phyloP scores from a whole-genome alignment of 2,329 filamentous ascomycete species.

The Arachnomyces sp. region DNA sequence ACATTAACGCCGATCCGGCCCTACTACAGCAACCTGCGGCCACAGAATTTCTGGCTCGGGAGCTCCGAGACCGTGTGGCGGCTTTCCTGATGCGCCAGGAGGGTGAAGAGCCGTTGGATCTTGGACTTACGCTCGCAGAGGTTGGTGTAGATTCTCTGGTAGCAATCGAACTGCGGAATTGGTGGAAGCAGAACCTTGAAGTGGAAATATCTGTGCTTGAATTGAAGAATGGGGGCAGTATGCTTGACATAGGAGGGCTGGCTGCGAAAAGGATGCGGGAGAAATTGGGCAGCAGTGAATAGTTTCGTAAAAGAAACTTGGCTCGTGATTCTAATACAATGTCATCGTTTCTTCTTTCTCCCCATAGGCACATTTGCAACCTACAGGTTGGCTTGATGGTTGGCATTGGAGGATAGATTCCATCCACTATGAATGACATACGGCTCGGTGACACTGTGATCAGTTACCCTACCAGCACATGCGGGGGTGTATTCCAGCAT shows the following conservation, averaged over 20 bases:
- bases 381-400: constrained; percentile 18
- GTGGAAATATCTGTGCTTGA: background rate
- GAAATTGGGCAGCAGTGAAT: no score
- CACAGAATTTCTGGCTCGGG: no score
- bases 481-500: constrained; percentile 13
- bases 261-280: background rate
- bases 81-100: no score
- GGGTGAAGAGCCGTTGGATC: no score
- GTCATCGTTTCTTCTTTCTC: constrained; percentile 3
- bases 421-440: constrained; percentile 11
- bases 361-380: constrained; percentile 4
- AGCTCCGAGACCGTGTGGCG: no score
- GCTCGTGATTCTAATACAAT: constrained; percentile 5
- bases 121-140: no score
- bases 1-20: no score
- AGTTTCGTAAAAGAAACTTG: constrained; percentile 4
- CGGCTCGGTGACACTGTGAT: constrained; percentile 18
- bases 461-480: background rate
- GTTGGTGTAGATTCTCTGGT: constrained; percentile 17
- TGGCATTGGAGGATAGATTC: constrained; percentile 18
- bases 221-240: background rate
- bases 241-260: background rate
- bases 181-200: background rate
- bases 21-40: no score
- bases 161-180: constrained; percentile 3